Conservation (phyloP, 306 rosid species). For the Luffa aegyptiaca region DNA sequence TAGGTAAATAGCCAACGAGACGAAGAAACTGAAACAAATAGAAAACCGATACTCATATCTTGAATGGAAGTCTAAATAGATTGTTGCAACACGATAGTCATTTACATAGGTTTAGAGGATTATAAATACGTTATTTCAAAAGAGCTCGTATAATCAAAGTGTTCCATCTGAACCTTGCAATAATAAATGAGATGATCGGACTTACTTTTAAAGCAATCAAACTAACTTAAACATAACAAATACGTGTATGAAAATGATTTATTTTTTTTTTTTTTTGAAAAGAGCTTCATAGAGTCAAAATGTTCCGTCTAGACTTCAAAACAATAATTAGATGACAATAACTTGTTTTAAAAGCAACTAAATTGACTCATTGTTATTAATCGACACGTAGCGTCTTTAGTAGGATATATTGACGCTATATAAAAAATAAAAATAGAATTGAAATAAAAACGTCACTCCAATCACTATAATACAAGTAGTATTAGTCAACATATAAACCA, state of each 20-base stretch:
- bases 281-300: not conserved
- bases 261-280: not conserved
- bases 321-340: not conserved
- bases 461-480: not conserved
- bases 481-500: not conserved
- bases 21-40: too few species aligned
- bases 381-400: not conserved
- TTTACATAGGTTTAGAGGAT: too few species aligned
- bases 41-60: too few species aligned
- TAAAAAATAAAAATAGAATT: not conserved
- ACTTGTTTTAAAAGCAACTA: not conserved
- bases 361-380: not conserved
- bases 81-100: too few species aligned
- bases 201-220: not conserved
- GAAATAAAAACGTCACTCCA: not conserved
- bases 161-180: too few species aligned
- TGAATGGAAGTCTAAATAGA: too few species aligned
- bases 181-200: not conserved
- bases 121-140: too few species aligned
- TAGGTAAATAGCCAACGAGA: too few species aligned
- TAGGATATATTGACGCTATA: not conserved
- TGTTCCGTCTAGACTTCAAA: not conserved
- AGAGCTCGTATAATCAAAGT: too few species aligned
- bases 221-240: not conserved
- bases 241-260: too few species aligned